Conservation (phyloP, 208 protist species). For the Blastocrithidia nonstop region DNA sequence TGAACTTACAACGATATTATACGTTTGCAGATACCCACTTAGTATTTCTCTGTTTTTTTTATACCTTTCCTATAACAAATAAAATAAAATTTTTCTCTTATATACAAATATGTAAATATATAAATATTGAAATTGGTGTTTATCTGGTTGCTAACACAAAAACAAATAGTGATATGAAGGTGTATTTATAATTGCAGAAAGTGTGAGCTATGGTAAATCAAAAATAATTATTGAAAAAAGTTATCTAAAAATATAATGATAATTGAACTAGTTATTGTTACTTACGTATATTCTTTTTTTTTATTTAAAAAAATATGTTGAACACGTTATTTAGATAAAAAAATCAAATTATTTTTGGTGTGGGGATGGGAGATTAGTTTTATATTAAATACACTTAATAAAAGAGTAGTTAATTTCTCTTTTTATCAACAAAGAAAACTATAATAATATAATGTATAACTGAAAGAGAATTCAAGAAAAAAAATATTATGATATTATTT, state of each 20-base stretch:
- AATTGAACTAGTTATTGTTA: too few species aligned
- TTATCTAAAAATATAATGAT: neutral
- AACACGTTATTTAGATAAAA: slow-evolving; percentile 7
- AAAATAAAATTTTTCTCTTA: too few species aligned
- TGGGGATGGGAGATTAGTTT: slow-evolving; percentile 1
- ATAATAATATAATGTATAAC: neutral
- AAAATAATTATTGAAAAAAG: neutral
- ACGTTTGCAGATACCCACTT: too few species aligned
- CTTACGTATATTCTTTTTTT: too few species aligned
- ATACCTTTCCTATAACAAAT: too few species aligned
- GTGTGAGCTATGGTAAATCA: neutral
- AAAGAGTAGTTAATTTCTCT: neutral
- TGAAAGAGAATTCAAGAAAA: neutral
- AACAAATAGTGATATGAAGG: neutral
- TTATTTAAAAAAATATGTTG: neutral
- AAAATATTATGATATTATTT: neutral
- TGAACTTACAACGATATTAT: too few species aligned
- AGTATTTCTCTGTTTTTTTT: too few species aligned
- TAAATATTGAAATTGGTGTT: too few species aligned
- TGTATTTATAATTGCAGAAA: neutral
- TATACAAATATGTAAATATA: too few species aligned
- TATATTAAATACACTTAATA: neutral
- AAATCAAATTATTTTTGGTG: slow-evolving; percentile 1
- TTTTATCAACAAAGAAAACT: neutral
- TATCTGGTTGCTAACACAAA: too few species aligned